phyloP scores from a whole-genome alignment of 2,329 filamentous ascomycete species.

The Penicillium sp. region DNA sequence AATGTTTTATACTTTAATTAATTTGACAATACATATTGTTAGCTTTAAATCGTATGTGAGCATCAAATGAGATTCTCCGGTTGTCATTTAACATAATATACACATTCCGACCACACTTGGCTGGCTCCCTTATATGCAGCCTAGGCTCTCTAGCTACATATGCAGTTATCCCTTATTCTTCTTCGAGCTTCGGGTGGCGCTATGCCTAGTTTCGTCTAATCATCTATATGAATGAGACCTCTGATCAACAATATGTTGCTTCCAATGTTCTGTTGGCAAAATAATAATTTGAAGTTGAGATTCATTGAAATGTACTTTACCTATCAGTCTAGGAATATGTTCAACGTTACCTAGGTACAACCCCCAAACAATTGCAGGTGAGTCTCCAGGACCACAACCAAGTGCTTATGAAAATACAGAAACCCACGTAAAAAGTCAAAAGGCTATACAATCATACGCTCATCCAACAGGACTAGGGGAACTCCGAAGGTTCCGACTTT shows the following conservation, averaged over 20 bases:
- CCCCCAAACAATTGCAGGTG: neutral
- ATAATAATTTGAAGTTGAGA: neutral
- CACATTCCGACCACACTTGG: neutral
- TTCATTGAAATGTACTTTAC: neutral
- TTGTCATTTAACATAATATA: neutral
- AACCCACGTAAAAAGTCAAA: neutral
- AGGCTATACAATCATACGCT: neutral
- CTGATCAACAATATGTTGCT: neutral
- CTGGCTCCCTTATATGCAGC: neutral
- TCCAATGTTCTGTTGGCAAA: neutral
- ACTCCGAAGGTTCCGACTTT: neutral
- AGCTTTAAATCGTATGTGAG: no score
- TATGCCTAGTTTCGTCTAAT: neutral
- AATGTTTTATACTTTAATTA: neutral
- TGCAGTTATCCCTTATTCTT: neutral
- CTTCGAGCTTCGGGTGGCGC: neutral
- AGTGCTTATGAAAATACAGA: neutral
- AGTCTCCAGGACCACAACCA: neutral
- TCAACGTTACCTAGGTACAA: neutral
- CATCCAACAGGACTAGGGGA: neutral
- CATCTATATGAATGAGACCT: neutral
- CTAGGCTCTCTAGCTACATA: neutral
- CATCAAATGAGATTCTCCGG: neutral
- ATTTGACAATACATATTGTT: neutral
- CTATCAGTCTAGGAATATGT: neutral